Evolutionary conservation across 495 filamentous ascomycete species (phyloP).

Genomic region (Recurvomyces mirabilis): DNA sequence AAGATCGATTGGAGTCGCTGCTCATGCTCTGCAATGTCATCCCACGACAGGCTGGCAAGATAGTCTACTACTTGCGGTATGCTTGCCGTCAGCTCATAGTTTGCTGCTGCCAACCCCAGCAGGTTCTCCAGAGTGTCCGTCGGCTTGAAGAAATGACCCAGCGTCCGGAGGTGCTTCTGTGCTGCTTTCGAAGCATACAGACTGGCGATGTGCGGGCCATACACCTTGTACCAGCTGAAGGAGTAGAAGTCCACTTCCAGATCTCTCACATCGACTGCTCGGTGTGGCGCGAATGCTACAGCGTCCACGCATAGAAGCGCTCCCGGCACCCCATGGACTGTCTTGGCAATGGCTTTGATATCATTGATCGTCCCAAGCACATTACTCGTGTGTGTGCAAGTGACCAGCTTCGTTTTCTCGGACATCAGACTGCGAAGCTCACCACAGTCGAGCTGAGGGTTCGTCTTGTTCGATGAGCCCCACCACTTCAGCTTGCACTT

Average conservation of each 20-base stretch:
- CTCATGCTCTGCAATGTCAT: conserved; percentile 46
- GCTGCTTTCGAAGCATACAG: conserved; percentile 48
- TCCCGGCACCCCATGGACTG: conserved; percentile 39
- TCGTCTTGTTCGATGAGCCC: conserved; percentile 36
- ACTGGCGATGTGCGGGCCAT: conserved; percentile 57
- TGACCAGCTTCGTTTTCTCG: conserved; percentile 49
- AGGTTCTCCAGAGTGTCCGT: conserved; percentile 46
- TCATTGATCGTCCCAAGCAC: conserved; percentile 59
- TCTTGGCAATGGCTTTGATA: conserved; percentile 43
- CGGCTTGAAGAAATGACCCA: conserved; percentile 61
- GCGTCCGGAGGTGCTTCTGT: conserved; percentile 38
- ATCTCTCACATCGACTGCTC: conserved; percentile 50
- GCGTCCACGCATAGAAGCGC: conserved; percentile 47
- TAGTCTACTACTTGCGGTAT: conserved; percentile 49
- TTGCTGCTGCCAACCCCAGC: conserved; percentile 51
- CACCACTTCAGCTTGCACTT: conserved; percentile 58
- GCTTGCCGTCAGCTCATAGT: conserved; percentile 53
- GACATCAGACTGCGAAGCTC: conserved; percentile 46
- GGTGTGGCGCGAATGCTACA: conserved; percentile 61
- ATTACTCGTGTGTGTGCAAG: conserved; percentile 59
- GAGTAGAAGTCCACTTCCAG: conserved; percentile 63
- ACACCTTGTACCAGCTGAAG: conserved; percentile 53
- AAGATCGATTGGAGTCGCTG: conserved; percentile 45
- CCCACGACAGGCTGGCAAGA: conserved; percentile 42
- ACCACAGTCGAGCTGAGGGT: conserved; percentile 43